Evolutionary conservation across 2,329 filamentous ascomycete species (phyloP).

Genomic region (Cordyceps farinosa): DNA sequence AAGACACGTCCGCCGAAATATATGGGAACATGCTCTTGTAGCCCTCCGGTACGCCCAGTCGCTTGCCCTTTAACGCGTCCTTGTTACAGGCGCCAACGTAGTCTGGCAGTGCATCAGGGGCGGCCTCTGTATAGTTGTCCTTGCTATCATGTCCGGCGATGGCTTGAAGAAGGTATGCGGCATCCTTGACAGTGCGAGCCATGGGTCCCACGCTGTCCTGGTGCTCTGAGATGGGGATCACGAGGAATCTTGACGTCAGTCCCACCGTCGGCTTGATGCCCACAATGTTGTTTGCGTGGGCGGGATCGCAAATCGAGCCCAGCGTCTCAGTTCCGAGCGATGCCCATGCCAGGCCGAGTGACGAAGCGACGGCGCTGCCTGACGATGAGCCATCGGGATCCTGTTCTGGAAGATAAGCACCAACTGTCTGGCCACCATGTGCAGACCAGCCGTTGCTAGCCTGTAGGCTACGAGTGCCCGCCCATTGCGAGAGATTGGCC

Average conservation of each 20-base stretch:
- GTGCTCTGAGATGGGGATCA: conserved; percentile 61
- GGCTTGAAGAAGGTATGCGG: conserved; percentile 57
- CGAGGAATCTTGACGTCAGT: conserved; percentile 57
- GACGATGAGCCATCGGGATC: conserved; percentile 60
- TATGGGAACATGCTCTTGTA: conserved; percentile 49
- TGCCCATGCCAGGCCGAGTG: conserved; percentile 52
- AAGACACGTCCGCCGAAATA: conserved; percentile 10
- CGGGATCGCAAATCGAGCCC: conserved; percentile 60
- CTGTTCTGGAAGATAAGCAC: conserved; percentile 58
- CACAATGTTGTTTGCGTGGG: conserved; percentile 55
- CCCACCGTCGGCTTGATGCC: conserved; percentile 68
- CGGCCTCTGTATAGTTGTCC: conserved; percentile 62
- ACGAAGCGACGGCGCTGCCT: conserved; percentile 61
- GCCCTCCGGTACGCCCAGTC: conserved; percentile 56
- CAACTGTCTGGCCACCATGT: conserved; percentile 58
- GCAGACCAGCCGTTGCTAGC: conserved; percentile 62
- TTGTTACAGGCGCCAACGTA: conserved; percentile 57
- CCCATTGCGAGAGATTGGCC: conserved; percentile 62
- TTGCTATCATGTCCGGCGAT: conserved; percentile 59
- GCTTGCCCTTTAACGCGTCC: conserved; percentile 50
- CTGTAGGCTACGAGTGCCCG: conserved; percentile 56
- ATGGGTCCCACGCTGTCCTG: conserved; percentile 67
- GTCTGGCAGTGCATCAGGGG: conserved; percentile 52
- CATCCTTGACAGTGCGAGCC: conserved; percentile 62
- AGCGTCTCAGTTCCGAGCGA: conserved; percentile 50